A percentile compares a stretch with the other conserved stretches of the same genome.
Evolutionary conservation across 371 early-diverging fungal species (phyloP).

Genomic region (Syncephalis plumigaleata): DNA sequence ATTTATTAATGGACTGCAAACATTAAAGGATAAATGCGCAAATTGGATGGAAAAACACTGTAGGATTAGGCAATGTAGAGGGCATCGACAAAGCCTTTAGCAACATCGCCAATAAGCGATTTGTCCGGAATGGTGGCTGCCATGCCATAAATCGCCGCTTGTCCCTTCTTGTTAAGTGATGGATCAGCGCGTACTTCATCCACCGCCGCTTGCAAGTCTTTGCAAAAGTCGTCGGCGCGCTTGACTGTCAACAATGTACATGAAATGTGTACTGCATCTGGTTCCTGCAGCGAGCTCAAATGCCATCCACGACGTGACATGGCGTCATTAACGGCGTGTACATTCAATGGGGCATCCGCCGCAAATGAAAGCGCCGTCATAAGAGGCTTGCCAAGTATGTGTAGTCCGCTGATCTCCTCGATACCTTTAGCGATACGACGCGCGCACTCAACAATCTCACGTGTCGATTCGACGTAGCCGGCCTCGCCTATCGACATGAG

Average conservation of each 20-base stretch:
- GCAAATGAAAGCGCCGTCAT: slow-evolving; percentile 78
- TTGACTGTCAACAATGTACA: slow-evolving; percentile 67
- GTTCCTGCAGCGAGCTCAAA: slow-evolving; percentile 75
- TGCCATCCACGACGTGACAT: slow-evolving; percentile 65
- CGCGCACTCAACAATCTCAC: slow-evolving; percentile 60
- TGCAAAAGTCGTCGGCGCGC: slow-evolving; percentile 51
- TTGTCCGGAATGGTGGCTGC: slow-evolving; percentile 7
- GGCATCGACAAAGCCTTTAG: slow-evolving; percentile 5
- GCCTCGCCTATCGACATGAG: slow-evolving; percentile 70
- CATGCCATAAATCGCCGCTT: slow-evolving; percentile 8
- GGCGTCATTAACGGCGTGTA: slow-evolving; percentile 72
- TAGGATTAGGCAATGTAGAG: slow-evolving; percentile 5
- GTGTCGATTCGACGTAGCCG: slow-evolving; percentile 73
- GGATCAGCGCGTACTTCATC: slow-evolving; percentile 1
- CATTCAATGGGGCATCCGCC: slow-evolving; percentile 42
- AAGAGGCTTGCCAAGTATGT: slow-evolving; percentile 70
- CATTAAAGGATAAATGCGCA: too few species aligned
- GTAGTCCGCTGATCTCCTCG: slow-evolving; percentile 44
- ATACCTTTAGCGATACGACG: slow-evolving; percentile 36
- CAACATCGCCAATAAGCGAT: slow-evolving; percentile 4
- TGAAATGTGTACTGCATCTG: slow-evolving; percentile 78
- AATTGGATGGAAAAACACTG: too few species aligned
- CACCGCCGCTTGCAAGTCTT: slow-evolving; percentile 44
- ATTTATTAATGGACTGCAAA: too few species aligned
- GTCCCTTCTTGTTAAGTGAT: neutral